Base-by-base conservation (phyloP, 257 asterid species). In the Linderniella brevidens region DNA sequence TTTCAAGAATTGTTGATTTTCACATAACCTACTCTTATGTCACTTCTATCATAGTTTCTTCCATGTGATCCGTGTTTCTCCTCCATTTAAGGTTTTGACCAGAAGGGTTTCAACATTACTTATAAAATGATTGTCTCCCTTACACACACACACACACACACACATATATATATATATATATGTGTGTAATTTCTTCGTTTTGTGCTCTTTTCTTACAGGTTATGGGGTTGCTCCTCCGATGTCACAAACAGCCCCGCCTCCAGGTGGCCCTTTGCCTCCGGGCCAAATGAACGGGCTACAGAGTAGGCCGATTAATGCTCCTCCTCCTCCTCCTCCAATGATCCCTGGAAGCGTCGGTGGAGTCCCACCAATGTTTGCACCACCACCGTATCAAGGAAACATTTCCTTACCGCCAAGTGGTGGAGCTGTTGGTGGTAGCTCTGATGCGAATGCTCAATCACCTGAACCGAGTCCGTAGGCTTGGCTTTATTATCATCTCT, bases 231-330 rank as follows among this genome's bases (percentile, higher is more conserved):
- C 45, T 48, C 77, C 68, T 35, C 66, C 38, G 7, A 70, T 80
- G 86, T 78, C 72, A 25, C 78, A 68, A 45, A 82, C 79, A 93
- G 10, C 63, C 53, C 69, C 78, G 41, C 93, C 93, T 44, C 90
- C 81, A 0, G 81, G 79, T 55, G 73, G 82, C 19, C 79, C 80
- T 17, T 13, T 65, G 35, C 82, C 85, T 6, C 48, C 48, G 0
- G 87, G 85, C 50, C 94, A 82, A 55, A 53, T 71, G 62, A 84
- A 80, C 36, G 81, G 85, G 29, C 67, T 69, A 36, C 97, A 70
- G 52, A 72, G n/a, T n/a, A n/a, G 92, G 64, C 92, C 92, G 0
- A 13, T 55, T 15, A 60, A 61, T 4, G 66, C 68, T 14, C 79
- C 80, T 37, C 79, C 79, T 11, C 72, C 82, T 15, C 79, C 82